Evolutionary conservation across 2,329 filamentous ascomycete species (phyloP).

Genomic region (Leptographium galeiforme): DNA sequence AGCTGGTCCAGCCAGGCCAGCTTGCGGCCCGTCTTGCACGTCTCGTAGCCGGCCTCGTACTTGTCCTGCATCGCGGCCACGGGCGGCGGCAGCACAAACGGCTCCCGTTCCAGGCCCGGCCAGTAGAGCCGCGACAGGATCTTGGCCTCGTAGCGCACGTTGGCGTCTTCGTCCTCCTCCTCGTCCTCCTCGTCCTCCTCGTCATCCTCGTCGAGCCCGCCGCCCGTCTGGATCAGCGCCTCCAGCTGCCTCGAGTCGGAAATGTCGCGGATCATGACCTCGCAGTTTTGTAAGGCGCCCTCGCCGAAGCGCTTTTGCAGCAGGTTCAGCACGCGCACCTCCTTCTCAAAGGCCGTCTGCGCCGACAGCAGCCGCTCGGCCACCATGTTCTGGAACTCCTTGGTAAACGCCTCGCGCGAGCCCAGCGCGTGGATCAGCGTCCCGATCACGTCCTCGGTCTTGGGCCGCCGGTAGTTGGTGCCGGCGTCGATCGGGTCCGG

Average conservation of each 20-base stretch:
- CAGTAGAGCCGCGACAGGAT: slow-evolving; percentile 90
- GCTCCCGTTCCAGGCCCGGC: slow-evolving; percentile 64
- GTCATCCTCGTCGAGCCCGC: too few relatives aligned
- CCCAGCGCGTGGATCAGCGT: slow-evolving; percentile 82
- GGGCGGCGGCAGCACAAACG: slow-evolving; percentile 48
- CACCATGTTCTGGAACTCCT: slow-evolving; percentile 82
- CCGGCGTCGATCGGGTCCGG: slow-evolving; percentile 89
- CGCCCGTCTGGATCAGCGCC: slow-evolving; percentile 37
- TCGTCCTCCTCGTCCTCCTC: slow-evolving; percentile 16
- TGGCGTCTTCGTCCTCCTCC: too few relatives aligned
- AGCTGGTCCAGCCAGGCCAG: slow-evolving; percentile 78
- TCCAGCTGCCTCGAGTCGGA: slow-evolving; percentile 70
- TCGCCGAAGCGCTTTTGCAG: slow-evolving; percentile 85
- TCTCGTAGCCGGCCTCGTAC: slow-evolving; percentile 66
- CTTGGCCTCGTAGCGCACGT: slow-evolving; percentile 52
- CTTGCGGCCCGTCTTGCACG: slow-evolving; percentile 70
- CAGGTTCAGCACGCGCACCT: slow-evolving; percentile 68
- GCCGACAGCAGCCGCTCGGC: slow-evolving; percentile 63
- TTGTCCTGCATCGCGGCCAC: slow-evolving; percentile 48
- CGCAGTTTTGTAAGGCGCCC: slow-evolving; percentile 73
- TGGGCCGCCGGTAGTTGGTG: slow-evolving; percentile 80
- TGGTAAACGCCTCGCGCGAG: slow-evolving; percentile 82
- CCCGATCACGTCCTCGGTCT: slow-evolving; percentile 77
- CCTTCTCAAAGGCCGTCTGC: slow-evolving; percentile 61
- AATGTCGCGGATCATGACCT: slow-evolving; percentile 95